Percentiles rank a stretch among this genome's conserved stretches.
Conservation (phyloP, 1,284 basidiomycete species). For the Ganoderma resinaceum region DNA sequence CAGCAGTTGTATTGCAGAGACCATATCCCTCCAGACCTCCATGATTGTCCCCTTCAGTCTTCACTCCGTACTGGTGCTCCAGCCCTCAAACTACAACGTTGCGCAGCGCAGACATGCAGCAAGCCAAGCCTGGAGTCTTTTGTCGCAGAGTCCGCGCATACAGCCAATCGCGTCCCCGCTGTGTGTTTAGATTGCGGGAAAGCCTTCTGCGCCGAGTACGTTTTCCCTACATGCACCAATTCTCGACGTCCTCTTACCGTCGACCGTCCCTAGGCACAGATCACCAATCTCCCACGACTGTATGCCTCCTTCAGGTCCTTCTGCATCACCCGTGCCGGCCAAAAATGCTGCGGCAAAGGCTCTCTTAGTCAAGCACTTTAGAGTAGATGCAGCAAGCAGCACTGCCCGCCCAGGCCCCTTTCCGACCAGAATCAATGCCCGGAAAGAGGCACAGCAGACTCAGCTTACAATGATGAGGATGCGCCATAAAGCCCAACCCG, state of each 20-base stretch:
- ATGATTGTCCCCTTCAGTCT: slow-evolving; percentile 52
- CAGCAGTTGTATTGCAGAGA: slow-evolving; percentile 58
- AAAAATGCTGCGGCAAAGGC: slow-evolving; percentile 59
- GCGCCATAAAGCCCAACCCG: slow-evolving; percentile 70
- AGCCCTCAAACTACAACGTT: slow-evolving; percentile 50
- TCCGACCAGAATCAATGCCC: slow-evolving; percentile 46
- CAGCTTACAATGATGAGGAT: slow-evolving; percentile 76
- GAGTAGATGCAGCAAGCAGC: slow-evolving; percentile 35
- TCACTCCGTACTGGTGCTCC: slow-evolving; percentile 16
- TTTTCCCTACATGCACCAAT: neutral
- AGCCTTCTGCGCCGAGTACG: slow-evolving; percentile 69
- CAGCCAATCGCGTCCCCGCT: slow-evolving; percentile 42
- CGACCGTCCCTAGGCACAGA: slow-evolving; percentile 58
- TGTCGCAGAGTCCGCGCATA: slow-evolving; percentile 38
- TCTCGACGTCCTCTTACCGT: slow-evolving; percentile 14
- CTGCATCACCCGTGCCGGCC: slow-evolving; percentile 18
- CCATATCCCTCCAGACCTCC: slow-evolving; percentile 64
- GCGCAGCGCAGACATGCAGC: slow-evolving; percentile 56
- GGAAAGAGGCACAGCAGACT: slow-evolving; percentile 57
- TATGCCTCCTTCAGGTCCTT: slow-evolving; percentile 34
- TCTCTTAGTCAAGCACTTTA: slow-evolving; percentile 64
- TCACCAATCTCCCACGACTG: slow-evolving; percentile 64
- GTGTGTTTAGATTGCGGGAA: slow-evolving; percentile 60
- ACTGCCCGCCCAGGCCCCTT: slow-evolving; percentile 37
- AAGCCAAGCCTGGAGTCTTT: slow-evolving; percentile 58